Evolutionary conservation across 2,329 filamentous ascomycete genomes (phyloP).

Genomic region (Alternaria sp.): DNA sequence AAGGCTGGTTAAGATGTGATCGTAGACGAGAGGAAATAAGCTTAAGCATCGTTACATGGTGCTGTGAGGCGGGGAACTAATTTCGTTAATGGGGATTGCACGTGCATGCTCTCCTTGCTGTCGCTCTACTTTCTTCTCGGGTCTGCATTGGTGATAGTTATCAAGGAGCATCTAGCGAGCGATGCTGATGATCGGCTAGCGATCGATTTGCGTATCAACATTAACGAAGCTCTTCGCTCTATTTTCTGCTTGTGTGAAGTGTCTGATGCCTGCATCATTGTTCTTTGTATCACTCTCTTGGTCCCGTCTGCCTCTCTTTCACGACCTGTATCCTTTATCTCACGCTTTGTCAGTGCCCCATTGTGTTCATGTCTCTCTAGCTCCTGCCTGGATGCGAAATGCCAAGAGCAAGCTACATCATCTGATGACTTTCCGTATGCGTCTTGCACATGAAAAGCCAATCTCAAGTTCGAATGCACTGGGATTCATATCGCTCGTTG

Average conservation of each 20-base stretch:
- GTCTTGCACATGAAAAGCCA: neutral
- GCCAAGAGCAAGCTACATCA: neutral
- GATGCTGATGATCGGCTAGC: neutral
- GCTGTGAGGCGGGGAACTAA: neutral
- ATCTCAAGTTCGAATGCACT: neutral
- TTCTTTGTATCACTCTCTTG: neutral
- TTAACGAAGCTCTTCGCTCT: neutral
- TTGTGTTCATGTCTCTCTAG: neutral
- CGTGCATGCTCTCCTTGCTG: neutral
- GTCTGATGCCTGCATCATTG: neutral
- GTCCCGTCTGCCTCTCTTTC: neutral
- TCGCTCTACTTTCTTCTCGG: neutral
- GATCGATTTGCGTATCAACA: neutral
- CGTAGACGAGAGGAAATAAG: neutral
- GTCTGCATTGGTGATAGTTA: neutral
- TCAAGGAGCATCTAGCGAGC: neutral
- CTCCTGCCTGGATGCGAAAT: neutral
- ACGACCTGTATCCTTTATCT: neutral
- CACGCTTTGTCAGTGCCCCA: neutral
- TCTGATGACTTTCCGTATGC: neutral
- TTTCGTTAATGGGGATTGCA: neutral
- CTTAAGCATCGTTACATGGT: neutral
- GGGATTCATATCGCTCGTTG: neutral
- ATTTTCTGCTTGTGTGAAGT: neutral
- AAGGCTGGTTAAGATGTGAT: constrained; percentile 20